phyloP scores from a whole-genome alignment of 2,329 filamentous ascomycete species.

The Bipolaris cookei region DNA sequence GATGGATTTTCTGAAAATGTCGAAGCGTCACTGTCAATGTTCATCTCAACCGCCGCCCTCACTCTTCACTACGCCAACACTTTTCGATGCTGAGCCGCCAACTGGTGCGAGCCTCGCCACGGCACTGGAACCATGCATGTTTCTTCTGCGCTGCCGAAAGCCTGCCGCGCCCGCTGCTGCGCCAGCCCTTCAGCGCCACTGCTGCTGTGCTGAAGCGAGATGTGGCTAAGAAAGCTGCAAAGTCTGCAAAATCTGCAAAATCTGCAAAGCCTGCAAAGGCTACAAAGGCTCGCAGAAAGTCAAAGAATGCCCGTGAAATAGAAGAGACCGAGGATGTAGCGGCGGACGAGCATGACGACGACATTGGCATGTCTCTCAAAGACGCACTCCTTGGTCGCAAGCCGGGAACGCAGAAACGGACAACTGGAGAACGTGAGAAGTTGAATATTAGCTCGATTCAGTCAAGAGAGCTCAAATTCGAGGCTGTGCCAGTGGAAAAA shows the following conservation, averaged over 20 bases:
- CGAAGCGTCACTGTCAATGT: conserved; percentile 10
- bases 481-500: conserved; percentile 53
- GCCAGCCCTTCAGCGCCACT: conserved; percentile 28
- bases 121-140: conserved; percentile 25
- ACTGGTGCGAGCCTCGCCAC: conserved; percentile 28
- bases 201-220: conserved; percentile 8
- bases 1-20: conserved; percentile 18
- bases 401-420: conserved; percentile 11
- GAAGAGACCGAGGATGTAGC: neutral
- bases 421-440: conserved; percentile 14
- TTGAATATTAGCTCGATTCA: conserved; percentile 34
- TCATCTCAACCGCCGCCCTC: conserved; percentile 7
- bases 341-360: neutral
- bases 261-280: neutral
- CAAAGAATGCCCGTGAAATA: neutral
- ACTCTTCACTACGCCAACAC: neutral
- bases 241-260: neutral
- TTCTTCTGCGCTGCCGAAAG: conserved; percentile 28
- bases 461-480: conserved; percentile 43
- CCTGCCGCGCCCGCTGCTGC: conserved; percentile 10
- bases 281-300: neutral
- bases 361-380: conserved; percentile 24
- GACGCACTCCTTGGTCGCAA: conserved; percentile 31
- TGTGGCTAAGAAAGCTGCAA: neutral
- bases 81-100: conserved; percentile 37